Evolutionary conservation across 306 rosid genomes (phyloP).

Genomic region (Sicyos edulis): DNA sequence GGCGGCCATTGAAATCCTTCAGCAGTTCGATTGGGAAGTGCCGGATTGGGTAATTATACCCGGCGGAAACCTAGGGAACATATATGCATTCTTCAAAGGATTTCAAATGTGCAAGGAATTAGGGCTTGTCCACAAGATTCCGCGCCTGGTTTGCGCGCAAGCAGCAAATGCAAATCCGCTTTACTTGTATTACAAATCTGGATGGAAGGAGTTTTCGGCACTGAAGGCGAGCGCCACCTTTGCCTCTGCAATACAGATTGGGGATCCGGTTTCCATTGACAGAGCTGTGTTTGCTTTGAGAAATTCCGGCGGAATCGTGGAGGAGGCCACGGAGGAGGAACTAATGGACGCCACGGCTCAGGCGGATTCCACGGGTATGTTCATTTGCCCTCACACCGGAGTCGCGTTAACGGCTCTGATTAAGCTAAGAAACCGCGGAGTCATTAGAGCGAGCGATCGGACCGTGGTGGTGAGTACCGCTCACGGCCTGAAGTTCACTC

Average conservation of each 20-base stretch:
- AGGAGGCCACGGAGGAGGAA: constrained; percentile 16
- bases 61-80: neutral
- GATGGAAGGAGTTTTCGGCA: constrained; percentile 5
- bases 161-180: constrained; percentile 17
- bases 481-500: constrained; percentile 9
- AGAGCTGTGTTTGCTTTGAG: constrained; percentile 9
- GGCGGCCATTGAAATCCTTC: constrained; percentile 9
- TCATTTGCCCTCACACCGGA: constrained; percentile 1
- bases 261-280: constrained; percentile 7
- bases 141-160: neutral
- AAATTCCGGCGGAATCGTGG: neutral
- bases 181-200: constrained; percentile 7
- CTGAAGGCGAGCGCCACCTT: constrained; percentile 7
- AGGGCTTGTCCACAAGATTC: constrained; percentile 10
- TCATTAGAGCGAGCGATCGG: neutral
- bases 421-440: neutral
- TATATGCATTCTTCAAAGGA: constrained; percentile 5
- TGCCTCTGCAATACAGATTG: constrained; percentile 12
- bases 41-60: constrained; percentile 12
- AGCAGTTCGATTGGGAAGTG: constrained; percentile 15
- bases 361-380: constrained; percentile 18
- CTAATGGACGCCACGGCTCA: constrained; percentile 13
- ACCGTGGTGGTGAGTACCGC: constrained; percentile 13
- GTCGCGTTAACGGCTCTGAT: constrained; percentile 7
- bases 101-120: constrained; percentile 16